These are phyloP conservation scores for Pseudofabraea citricarpa DNA, from an alignment of 2,329 filamentous ascomycete genomes.

Conservation along the genomic window DNA sequence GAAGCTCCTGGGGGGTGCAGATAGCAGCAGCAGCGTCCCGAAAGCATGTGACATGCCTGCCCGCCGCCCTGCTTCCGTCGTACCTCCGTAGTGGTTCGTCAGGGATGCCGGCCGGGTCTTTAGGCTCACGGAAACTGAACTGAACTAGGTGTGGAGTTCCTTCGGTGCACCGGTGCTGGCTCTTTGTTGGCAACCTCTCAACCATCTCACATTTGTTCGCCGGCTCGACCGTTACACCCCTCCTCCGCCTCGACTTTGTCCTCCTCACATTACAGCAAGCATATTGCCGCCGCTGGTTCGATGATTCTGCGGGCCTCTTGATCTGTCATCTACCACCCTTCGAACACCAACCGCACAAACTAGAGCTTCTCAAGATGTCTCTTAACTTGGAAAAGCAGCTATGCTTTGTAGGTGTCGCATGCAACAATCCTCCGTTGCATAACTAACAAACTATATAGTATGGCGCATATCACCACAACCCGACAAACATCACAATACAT, in stretches of 20 bases:
- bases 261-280: background rate
- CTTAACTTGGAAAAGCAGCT: slow-evolving; percentile 79
- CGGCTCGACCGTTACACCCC: background rate
- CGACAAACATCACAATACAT: slow-evolving; percentile 73
- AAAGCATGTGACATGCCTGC: no score
- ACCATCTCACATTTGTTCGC: no score
- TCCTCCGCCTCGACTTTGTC: background rate
- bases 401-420: slow-evolving; percentile 61
- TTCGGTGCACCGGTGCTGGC: no score
- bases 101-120: background rate
- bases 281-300: background rate
- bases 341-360: slow-evolving; percentile 1
- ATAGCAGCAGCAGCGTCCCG: no score
- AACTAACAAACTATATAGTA: slow-evolving; percentile 49
- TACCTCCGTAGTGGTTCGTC: background rate
- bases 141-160: no score
- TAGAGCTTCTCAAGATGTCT: slow-evolving; percentile 49
- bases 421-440: background rate
- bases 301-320: slow-evolving; percentile 13
- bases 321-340: slow-evolving; percentile 5
- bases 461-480: slow-evolving; percentile 77
- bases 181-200: no score
- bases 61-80: background rate
- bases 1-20: no score
- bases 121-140: background rate